phyloP scores from a whole-genome alignment of 768 basidiomycete species.

The Botryobasidium botryosum region DNA sequence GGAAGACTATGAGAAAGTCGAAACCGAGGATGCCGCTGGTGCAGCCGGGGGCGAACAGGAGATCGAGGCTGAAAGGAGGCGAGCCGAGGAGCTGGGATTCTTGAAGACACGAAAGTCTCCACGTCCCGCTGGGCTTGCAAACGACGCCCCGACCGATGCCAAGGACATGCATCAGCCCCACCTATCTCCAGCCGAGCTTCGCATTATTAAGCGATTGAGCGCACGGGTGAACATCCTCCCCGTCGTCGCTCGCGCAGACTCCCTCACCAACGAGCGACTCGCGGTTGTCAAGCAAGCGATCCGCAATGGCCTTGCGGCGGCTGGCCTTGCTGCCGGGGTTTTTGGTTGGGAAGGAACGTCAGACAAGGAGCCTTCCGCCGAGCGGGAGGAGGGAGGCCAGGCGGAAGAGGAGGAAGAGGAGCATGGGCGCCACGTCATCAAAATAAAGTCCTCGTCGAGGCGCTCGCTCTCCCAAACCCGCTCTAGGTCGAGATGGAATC shows the following conservation, averaged over 20 bases:
- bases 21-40: too few species aligned
- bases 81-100: neutral
- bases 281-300: conserved; percentile 53
- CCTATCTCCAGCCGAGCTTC: conserved; percentile 67
- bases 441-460: conserved; percentile 31
- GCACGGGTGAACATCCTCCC: conserved; percentile 66
- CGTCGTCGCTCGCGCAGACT: conserved; percentile 64
- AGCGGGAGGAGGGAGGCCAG: conserved; percentile 22
- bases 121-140: neutral
- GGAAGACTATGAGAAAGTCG: too few species aligned
- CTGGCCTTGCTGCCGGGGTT: conserved; percentile 60
- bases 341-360: conserved; percentile 33
- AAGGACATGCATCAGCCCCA: too few species aligned
- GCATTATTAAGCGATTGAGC: conserved; percentile 59
- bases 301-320: conserved; percentile 44
- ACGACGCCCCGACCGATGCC: neutral
- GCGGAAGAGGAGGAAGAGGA: conserved; percentile 37
- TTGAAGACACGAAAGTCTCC: neutral
- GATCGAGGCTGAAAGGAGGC: too few species aligned
- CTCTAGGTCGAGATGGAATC: conserved; percentile 10
- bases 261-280: conserved; percentile 65
- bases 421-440: conserved; percentile 57
- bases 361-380: conserved; percentile 15
- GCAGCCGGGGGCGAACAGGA: too few species aligned
- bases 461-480: conserved; percentile 47